Percentiles rank a stretch among this genome's conserved stretches.
These are phyloP conservation scores for Sordariomycetes sp. DNA, from an alignment of 2,329 filamentous ascomycete species.

Conservation along the genomic window DNA sequence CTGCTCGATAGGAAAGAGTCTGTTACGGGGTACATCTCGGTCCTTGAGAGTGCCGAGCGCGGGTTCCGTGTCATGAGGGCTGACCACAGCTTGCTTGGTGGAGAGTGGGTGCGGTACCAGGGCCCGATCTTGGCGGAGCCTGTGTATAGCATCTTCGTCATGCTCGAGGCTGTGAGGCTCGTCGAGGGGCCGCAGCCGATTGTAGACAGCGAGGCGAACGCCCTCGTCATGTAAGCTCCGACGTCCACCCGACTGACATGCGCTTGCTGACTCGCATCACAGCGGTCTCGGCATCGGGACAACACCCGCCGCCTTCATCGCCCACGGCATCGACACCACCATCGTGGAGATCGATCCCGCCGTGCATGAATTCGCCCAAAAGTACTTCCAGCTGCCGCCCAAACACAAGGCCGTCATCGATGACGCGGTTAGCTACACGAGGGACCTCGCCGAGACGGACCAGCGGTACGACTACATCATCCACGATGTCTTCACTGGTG, in stretches of 20 bases:
- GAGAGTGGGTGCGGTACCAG: constrained; percentile 62
- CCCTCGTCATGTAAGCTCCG: constrained; percentile 64
- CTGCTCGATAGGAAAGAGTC: constrained; percentile 76
- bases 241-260: background rate
- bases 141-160: constrained; percentile 91
- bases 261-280: background rate
- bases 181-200: constrained; percentile 44
- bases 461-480: constrained; percentile 78
- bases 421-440: constrained; percentile 65
- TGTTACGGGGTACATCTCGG: constrained; percentile 81
- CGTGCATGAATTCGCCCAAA: constrained; percentile 68
- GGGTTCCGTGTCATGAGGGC: constrained; percentile 77
- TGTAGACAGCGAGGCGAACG: constrained; percentile 56
- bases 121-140: constrained; percentile 58
- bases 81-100: constrained; percentile 87
- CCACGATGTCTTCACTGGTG: constrained; percentile 95
- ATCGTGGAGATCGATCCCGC: constrained; percentile 90
- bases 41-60: constrained; percentile 60
- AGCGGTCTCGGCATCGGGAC: constrained; percentile 89
- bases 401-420: constrained; percentile 72
- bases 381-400: constrained; percentile 68
- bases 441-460: constrained; percentile 25
- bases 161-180: constrained; percentile 83
- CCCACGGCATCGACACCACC: constrained; percentile 82
- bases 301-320: constrained; percentile 72